These are phyloP conservation scores for Mortierella sp. DNA, from an alignment of 371 early-diverging fungal species.

Conservation along the genomic window DNA sequence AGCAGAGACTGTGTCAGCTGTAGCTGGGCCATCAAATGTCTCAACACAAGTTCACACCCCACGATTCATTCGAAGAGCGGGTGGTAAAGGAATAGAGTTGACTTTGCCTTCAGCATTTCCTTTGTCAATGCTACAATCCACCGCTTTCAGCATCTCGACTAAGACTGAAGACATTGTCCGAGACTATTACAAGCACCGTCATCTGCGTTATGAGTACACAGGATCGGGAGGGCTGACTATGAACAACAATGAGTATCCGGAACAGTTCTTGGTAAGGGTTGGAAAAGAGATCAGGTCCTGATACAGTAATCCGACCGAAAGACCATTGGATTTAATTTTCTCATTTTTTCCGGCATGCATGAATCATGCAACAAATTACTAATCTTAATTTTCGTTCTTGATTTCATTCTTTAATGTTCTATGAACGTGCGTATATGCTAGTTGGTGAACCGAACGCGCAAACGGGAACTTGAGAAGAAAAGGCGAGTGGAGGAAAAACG, in stretches of 20 bases:
- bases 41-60: not conserved
- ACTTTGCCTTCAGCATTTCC: slow-evolving; percentile 25
- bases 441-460: not conserved
- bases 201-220: slow-evolving; percentile 19
- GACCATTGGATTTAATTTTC: not conserved
- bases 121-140: slow-evolving; percentile 35
- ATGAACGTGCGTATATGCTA: not conserved
- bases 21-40: not conserved
- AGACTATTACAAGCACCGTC: slow-evolving; percentile 14
- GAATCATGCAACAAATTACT: not conserved
- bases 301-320: not conserved
- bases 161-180: slow-evolving; percentile 16
- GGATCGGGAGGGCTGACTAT: slow-evolving; percentile 15
- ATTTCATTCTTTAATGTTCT: not conserved
- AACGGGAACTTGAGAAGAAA: not conserved
- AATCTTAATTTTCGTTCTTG: not conserved
- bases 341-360: not conserved
- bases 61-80: not conserved
- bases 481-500: not conserved
- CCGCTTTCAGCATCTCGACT: slow-evolving; percentile 8
- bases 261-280: slow-evolving; percentile 10
- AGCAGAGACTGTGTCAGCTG: not conserved
- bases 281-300: not conserved
- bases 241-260: slow-evolving; percentile 25
- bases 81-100: not conserved